Conservation (phyloP, 495 filamentous ascomycete genomes). For the Lasiosphaeriaceae sp. region DNA sequence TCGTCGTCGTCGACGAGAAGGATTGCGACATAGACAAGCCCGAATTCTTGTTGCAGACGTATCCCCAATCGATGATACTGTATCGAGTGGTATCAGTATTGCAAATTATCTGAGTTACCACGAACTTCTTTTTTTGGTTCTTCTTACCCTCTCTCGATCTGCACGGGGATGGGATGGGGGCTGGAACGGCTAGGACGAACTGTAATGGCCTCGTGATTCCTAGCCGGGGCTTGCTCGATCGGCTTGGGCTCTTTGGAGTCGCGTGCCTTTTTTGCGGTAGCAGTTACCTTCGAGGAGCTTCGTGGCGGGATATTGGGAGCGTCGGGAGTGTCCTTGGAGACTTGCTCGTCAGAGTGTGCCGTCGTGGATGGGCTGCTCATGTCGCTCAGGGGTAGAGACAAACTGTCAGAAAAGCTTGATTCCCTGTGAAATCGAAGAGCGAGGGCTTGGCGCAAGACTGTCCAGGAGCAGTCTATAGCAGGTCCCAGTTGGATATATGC, state of each 20-base stretch:
- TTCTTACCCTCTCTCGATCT: not conserved
- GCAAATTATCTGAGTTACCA: too few relatives aligned
- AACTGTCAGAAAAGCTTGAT: not conserved
- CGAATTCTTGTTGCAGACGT: not conserved
- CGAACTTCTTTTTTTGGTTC: not conserved
- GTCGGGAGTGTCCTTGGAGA: not conserved
- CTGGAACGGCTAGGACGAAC: not conserved
- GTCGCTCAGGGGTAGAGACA: not conserved
- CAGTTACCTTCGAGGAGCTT: conserved; percentile 5
- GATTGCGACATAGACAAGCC: not conserved
- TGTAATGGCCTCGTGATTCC: too few relatives aligned
- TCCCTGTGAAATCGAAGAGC: not conserved
- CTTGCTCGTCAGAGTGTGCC: not conserved
- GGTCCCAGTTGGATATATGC: too few relatives aligned
- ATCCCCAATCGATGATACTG: not conserved
- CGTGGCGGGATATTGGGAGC: conserved; percentile 10
- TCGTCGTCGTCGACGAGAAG: not conserved
- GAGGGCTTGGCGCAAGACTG: too few relatives aligned
- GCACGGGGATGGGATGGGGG: not conserved
- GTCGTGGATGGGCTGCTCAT: not conserved
- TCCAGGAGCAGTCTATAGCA: too few relatives aligned
- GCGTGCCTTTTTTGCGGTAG: too few relatives aligned
- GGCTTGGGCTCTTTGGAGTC: too few relatives aligned
- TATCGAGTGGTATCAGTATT: not conserved
- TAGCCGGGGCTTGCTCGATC: too few relatives aligned